Base-by-base conservation (phyloP, 345 rosid genomes). In the Limnanthes douglasii region DNA sequence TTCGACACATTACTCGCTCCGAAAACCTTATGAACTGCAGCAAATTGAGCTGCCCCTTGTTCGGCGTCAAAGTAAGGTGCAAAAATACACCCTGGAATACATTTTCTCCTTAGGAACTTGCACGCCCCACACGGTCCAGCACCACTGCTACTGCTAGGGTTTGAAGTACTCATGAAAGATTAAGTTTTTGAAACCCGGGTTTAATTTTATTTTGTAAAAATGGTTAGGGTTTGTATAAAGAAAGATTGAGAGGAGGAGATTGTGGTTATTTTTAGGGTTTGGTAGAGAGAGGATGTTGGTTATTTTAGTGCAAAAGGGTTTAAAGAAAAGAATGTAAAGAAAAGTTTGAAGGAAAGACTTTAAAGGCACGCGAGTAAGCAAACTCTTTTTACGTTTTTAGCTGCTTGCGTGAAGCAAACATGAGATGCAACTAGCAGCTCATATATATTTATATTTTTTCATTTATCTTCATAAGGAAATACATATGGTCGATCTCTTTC, bases 361-460 rank as follows among this genome's bases (percentile, higher is more conserved):
- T 73, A 83, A 83, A 78, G 97, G 86, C 78, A 83, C 68, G 97
- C 97, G 78, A 78, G 51, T 64, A 68, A 74, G 70, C 80, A 73
- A 70, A 65, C 48, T 64, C 47, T 50, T 50, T 45, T 48, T 61
- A 20, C 24, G 32, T 21, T 52, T 72, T 73, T 66, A 73, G 95
- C 80, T 66, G 80, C 65, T 88, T 88, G 93, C 97, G 97, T 88
- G 93, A 88, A 88, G 95, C 86, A 88, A 86, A 73, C 93, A 78
- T 71, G 85, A 72, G 78, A 77, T 66, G n/a, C n/a, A n/a, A n/a
- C n/a, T n/a, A n/a, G n/a, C n/a, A n/a, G n/a, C n/a, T n/a, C n/a
- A n/a, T n/a, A n/a, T n/a, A n/a, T n/a, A n/a, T n/a, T n/a, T n/a
- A n/a, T n/a, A n/a, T n/a, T n/a, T n/a, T n/a, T n/a, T n/a, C n/a